These are phyloP conservation scores for Cymbopogon flexuosus DNA, from an alignment of 202 grass and related monocot species.

Conservation along the genomic window DNA sequence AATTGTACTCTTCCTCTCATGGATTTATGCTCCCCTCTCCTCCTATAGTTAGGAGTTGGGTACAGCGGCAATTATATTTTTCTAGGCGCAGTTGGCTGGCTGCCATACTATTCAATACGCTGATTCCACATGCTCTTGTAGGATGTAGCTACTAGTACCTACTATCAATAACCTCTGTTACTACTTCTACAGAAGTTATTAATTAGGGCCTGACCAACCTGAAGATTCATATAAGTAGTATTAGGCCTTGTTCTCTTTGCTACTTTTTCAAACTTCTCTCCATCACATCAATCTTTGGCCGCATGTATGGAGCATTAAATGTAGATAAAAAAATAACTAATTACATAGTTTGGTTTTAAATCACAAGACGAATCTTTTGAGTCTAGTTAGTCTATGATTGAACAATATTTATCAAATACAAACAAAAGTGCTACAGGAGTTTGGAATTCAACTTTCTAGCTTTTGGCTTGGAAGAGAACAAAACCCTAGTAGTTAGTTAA, in stretches of 20 bases:
- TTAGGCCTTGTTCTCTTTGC: too few species aligned
- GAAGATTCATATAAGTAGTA: not conserved
- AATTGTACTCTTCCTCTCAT: conserved; percentile 23
- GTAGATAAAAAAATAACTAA: too few species aligned
- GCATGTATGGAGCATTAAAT: too few species aligned
- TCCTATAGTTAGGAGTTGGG: conserved; percentile 10
- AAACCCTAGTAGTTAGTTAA: not conserved
- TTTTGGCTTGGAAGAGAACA: too few species aligned
- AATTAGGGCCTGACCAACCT: not conserved
- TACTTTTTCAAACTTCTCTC: too few species aligned
- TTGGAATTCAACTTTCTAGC: too few species aligned
- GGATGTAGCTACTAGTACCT: not conserved
- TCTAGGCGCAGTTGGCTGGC: conserved; percentile 3
- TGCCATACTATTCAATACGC: not conserved
- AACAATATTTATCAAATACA: too few species aligned
- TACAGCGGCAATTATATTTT: conserved; percentile 26
- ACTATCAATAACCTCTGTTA: not conserved
- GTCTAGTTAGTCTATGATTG: too few species aligned
- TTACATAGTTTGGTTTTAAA: too few species aligned
- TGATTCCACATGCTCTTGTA: conserved; percentile 22
- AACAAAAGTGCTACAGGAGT: too few species aligned
- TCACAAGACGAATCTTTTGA: too few species aligned
- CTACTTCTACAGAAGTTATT: not conserved
- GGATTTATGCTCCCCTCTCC: conserved; percentile 8
- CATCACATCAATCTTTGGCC: too few species aligned